Evolutionary conservation across 2,329 filamentous ascomycete species (phyloP).

Genomic region (Aspergillus sp.): DNA sequence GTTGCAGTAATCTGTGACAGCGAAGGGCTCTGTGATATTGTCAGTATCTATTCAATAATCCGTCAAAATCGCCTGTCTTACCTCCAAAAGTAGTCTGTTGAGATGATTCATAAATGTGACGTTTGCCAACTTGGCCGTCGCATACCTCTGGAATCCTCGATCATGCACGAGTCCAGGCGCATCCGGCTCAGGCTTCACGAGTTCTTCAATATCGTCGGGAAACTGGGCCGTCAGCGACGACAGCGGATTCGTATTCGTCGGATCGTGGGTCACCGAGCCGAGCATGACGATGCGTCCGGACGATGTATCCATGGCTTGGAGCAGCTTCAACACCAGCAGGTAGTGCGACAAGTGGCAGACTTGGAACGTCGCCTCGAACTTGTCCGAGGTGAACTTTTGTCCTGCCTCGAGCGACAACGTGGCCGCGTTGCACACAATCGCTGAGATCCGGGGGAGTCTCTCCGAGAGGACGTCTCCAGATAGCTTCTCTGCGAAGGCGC

Average conservation of each 20-base stretch:
- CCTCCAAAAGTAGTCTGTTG: constrained; percentile 32
- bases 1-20: constrained; percentile 27
- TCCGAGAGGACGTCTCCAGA: constrained; percentile 25
- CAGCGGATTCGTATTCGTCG: constrained; percentile 37
- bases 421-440: constrained; percentile 44
- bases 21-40: constrained; percentile 19
- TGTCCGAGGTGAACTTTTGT: constrained; percentile 35
- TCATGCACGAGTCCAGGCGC: constrained; percentile 32
- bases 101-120: constrained; percentile 44
- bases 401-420: constrained; percentile 37
- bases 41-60: background rate
- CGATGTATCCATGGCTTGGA: constrained; percentile 22
- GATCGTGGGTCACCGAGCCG: constrained; percentile 36
- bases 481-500: constrained; percentile 31
- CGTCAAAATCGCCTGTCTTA: constrained; percentile 10
- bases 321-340: constrained; percentile 37
- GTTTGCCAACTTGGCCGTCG: constrained; percentile 42
- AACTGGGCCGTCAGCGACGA: constrained; percentile 38
- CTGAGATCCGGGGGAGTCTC: constrained; percentile 30
- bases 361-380: constrained; percentile 41
- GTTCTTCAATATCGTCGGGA: constrained; percentile 35
- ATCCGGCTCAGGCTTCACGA: constrained; percentile 36
- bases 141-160: constrained; percentile 46
- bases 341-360: constrained; percentile 42
- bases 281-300: constrained; percentile 30